Conservation (phyloP, 345 rosid genomes). For the Viola odorata region DNA sequence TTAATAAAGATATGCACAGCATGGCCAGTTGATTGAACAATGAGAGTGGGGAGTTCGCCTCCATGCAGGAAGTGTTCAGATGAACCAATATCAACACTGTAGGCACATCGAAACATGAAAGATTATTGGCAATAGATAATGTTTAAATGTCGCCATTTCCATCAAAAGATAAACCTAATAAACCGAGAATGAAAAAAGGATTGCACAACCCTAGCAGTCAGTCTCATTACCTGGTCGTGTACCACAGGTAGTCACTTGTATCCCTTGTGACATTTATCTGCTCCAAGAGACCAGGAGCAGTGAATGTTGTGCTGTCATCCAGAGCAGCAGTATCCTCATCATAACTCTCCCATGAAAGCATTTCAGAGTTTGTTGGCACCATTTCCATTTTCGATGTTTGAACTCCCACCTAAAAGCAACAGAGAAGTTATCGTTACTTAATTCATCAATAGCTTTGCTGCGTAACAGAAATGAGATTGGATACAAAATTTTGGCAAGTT, state of each 20-base stretch:
- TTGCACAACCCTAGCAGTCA: neutral
- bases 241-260: constrained; percentile 61
- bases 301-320: constrained; percentile 24
- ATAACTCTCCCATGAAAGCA: constrained; percentile 78
- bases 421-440: neutral
- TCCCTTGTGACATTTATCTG: constrained; percentile 54
- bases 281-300: constrained; percentile 31
- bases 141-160: neutral
- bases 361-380: constrained; percentile 54
- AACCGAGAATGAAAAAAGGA: too few relatives aligned
- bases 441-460: neutral
- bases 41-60: constrained; percentile 87
- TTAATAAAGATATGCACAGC: constrained; percentile 88
- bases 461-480: too few relatives aligned
- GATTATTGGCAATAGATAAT: neutral
- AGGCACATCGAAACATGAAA: constrained; percentile 12
- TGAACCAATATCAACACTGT: constrained; percentile 68
- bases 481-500: too few relatives aligned
- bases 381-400: constrained; percentile 90
- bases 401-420: constrained; percentile 68
- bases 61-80: constrained; percentile 86
- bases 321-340: constrained; percentile 39
- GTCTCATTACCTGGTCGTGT: constrained; percentile 39
- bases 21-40: constrained; percentile 82
- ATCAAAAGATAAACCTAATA: too few relatives aligned